Evolutionary conservation across 345 rosid genomes (phyloP).

Genomic region (Eucalyptus tenuipes): DNA sequence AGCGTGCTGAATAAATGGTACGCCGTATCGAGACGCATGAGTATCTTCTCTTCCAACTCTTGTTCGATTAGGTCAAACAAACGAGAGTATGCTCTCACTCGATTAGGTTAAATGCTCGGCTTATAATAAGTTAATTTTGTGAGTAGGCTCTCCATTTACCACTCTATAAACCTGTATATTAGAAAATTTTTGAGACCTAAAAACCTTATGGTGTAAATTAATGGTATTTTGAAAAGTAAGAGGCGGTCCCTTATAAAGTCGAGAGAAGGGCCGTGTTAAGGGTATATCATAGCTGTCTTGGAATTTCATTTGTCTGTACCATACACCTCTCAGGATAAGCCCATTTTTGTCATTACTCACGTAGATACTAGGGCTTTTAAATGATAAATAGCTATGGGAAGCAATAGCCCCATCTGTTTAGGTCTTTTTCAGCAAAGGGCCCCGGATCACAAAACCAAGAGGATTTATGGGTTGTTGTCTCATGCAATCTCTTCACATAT

Average conservation of each 20-base stretch:
- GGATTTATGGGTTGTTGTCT: neutral
- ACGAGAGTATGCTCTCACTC: neutral
- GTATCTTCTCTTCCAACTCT: neutral
- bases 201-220: neutral
- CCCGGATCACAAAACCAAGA: neutral
- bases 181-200: fast-evolving
- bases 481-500: neutral
- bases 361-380: neutral
- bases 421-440: neutral
- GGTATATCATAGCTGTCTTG: neutral
- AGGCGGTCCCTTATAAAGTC: neutral
- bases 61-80: neutral
- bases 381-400: neutral
- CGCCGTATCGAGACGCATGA: neutral
- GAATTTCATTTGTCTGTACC: neutral
- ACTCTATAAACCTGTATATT: neutral
- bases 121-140: neutral
- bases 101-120: neutral
- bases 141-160: neutral
- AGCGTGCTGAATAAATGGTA: neutral
- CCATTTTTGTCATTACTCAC: neutral
- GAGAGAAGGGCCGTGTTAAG: neutral
- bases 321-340: neutral
- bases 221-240: neutral
- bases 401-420: neutral